phyloP scores from a whole-genome alignment of 805 yeast species.

The Candida stauntonica region DNA sequence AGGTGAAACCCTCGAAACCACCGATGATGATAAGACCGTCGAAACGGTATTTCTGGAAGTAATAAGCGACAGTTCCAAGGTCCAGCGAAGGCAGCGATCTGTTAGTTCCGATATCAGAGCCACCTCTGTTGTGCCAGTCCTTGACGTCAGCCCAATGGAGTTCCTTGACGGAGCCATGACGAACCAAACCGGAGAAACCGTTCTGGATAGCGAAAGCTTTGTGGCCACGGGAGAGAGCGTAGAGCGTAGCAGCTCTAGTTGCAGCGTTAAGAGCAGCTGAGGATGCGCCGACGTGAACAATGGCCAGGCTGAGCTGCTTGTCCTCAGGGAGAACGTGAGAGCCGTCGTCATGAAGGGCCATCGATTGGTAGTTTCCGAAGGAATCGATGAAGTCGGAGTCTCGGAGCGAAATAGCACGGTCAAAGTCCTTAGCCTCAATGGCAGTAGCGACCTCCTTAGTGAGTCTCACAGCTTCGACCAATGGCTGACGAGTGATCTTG shows the following conservation, averaged over 20 bases:
- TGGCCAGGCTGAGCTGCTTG: slow-evolving; percentile 69
- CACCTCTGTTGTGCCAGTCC: slow-evolving; percentile 86
- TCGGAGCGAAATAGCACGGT: slow-evolving; percentile 79
- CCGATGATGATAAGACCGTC: slow-evolving; percentile 92
- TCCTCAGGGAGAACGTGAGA: slow-evolving; percentile 56
- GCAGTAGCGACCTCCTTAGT: slow-evolving; percentile 92
- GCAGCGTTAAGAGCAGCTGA: slow-evolving; percentile 54
- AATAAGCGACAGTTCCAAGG: slow-evolving; percentile 86
- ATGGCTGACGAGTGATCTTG: slow-evolving; percentile 76
- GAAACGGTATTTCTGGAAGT: slow-evolving; percentile 81
- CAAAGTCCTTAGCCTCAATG: slow-evolving; percentile 73
- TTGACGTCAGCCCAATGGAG: slow-evolving; percentile 83
- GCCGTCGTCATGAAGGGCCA: slow-evolving; percentile 62
- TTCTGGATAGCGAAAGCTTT: slow-evolving; percentile 85
- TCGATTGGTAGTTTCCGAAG: slow-evolving; percentile 63
- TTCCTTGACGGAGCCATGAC: slow-evolving; percentile 79
- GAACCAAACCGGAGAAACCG: slow-evolving; percentile 87
- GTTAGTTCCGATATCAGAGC: slow-evolving; percentile 96
- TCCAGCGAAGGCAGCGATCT: slow-evolving; percentile 34
- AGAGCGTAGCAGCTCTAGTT: not conserved
- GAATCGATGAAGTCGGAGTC: slow-evolving; percentile 86
- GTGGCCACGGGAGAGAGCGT: slow-evolving; percentile 73
- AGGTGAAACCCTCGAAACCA: slow-evolving; percentile 93
- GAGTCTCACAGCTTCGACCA: slow-evolving; percentile 83
- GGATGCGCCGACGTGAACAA: slow-evolving; percentile 94